Percentiles rank a stretch among this genome's conserved stretches.
Conservation (phyloP, 352 stramenopile genomes). For the Pythium sp. region DNA sequence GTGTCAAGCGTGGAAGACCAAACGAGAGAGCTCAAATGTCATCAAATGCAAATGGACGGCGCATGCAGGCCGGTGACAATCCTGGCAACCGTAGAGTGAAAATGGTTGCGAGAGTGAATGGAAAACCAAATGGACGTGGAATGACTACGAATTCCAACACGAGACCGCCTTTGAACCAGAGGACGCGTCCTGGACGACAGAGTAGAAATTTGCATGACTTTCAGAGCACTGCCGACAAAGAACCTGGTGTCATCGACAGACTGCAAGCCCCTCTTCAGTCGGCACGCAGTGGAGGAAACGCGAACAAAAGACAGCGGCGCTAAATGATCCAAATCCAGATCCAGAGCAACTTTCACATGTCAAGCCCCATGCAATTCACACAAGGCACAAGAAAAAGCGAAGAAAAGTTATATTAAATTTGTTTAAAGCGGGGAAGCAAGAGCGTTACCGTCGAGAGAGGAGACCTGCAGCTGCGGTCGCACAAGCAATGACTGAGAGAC, state of each 20-base stretch:
- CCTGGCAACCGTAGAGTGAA: background rate
- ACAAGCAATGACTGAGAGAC: constrained; percentile 51
- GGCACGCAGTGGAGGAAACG: background rate
- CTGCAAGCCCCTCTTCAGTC: constrained; percentile 16
- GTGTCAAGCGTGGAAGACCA: background rate
- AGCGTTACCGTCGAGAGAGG: constrained; percentile 35
- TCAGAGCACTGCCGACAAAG: background rate
- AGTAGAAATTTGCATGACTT: background rate
- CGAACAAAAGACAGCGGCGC: constrained; percentile 15
- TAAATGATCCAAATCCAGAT: background rate
- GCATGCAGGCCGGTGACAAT: background rate
- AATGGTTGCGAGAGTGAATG: background rate
- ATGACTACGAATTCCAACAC: background rate
- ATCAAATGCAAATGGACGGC: background rate
- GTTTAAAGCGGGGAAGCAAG: background rate
- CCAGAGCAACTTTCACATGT: background rate
- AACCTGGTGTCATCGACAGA: constrained; percentile 11
- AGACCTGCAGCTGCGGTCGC: constrained; percentile 41
- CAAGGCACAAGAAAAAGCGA: background rate
- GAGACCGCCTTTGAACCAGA: background rate
- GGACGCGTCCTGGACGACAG: background rate
- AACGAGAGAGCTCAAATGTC: background rate
- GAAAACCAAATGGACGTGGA: background rate
- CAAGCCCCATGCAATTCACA: background rate
- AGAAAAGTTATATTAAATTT: constrained; percentile 12